phyloP scores from a whole-genome alignment of 495 filamentous ascomycete species.

The Podospora pseudocomata region DNA sequence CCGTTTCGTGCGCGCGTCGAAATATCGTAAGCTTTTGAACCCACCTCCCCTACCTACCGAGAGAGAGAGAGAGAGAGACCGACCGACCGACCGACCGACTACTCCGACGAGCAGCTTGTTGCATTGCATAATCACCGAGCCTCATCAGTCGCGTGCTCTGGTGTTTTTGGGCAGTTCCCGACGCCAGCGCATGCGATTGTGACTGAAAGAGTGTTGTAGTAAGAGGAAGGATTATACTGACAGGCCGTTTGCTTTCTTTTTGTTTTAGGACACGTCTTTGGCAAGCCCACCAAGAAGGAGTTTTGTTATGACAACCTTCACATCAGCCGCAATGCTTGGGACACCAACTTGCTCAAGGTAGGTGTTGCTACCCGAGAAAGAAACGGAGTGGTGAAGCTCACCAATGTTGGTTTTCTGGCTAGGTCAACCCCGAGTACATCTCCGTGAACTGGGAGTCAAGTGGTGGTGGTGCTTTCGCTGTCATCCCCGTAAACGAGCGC shows the following conservation, averaged over 20 bases:
- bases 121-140: background rate
- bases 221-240: background rate
- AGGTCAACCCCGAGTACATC: slow-evolving; percentile 94
- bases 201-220: background rate
- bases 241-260: slow-evolving; percentile 17
- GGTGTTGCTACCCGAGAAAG: background rate
- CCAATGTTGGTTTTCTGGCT: background rate
- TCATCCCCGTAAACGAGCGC: slow-evolving; percentile 84
- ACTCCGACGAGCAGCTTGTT: background rate
- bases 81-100: background rate
- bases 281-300: slow-evolving; percentile 87
- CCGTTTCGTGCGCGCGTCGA: slow-evolving; percentile 96
- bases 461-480: slow-evolving; percentile 94
- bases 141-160: slow-evolving; percentile 17
- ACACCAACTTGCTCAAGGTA: slow-evolving; percentile 96
- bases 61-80: too few species aligned
- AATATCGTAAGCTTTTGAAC: slow-evolving; percentile 73
- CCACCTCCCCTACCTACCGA: background rate
- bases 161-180: slow-evolving; percentile 11
- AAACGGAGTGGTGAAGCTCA: background rate
- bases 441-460: slow-evolving; percentile 98
- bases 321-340: slow-evolving; percentile 97
- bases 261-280: slow-evolving; percentile 87
- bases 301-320: slow-evolving; percentile 91
- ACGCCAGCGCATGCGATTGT: slow-evolving; percentile 24